phyloP scores from a whole-genome alignment of 352 stramenopile species.

The Phytophthora sp. region DNA sequence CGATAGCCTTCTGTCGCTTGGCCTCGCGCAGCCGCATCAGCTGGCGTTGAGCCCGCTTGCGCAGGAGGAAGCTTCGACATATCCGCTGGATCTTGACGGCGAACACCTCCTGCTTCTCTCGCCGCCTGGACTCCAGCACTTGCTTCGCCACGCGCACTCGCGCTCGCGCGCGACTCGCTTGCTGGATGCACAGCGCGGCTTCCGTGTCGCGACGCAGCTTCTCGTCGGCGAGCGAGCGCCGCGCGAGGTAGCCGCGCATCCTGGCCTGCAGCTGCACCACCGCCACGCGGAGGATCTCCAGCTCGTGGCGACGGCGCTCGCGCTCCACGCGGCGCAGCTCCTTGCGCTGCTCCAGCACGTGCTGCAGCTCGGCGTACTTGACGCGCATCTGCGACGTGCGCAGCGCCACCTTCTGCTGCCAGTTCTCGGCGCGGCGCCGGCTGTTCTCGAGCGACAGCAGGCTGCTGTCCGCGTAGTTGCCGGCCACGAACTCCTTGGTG shows the following conservation, averaged over 20 bases:
- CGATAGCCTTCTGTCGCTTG: slow-evolving; percentile 19
- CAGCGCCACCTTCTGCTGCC: slow-evolving; percentile 58
- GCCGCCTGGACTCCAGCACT: slow-evolving; percentile 39
- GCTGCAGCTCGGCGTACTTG: slow-evolving; percentile 67
- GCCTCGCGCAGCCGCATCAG: slow-evolving; percentile 31
- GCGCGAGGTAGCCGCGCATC: slow-evolving; percentile 41
- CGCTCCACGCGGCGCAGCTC: slow-evolving; percentile 35
- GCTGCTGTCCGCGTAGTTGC: slow-evolving; percentile 54
- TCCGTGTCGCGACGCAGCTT: slow-evolving; percentile 32
- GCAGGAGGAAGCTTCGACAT: slow-evolving; percentile 36
- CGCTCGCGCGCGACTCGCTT: slow-evolving; percentile 42
- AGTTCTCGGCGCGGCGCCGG: slow-evolving; percentile 50
- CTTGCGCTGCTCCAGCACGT: slow-evolving; percentile 55
- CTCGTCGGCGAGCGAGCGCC: slow-evolving; percentile 20
- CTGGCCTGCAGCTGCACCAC: slow-evolving; percentile 35
- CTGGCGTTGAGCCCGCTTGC: slow-evolving; percentile 35
- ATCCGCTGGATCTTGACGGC: slow-evolving; percentile 52
- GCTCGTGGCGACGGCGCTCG: slow-evolving; percentile 45
- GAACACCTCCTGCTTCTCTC: slow-evolving; percentile 37
- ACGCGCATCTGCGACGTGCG: slow-evolving; percentile 67
- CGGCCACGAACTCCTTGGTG: slow-evolving; percentile 65
- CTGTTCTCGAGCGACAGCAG: slow-evolving; percentile 67
- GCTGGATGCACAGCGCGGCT: slow-evolving; percentile 56
- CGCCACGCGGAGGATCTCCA: slow-evolving; percentile 24
- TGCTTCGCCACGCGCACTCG: slow-evolving; percentile 50